A percentile compares a stretch with the other conserved stretches of the same genome.
Conservation (phyloP, 768 basidiomycete species). For the Xerocomellus intermedius region DNA sequence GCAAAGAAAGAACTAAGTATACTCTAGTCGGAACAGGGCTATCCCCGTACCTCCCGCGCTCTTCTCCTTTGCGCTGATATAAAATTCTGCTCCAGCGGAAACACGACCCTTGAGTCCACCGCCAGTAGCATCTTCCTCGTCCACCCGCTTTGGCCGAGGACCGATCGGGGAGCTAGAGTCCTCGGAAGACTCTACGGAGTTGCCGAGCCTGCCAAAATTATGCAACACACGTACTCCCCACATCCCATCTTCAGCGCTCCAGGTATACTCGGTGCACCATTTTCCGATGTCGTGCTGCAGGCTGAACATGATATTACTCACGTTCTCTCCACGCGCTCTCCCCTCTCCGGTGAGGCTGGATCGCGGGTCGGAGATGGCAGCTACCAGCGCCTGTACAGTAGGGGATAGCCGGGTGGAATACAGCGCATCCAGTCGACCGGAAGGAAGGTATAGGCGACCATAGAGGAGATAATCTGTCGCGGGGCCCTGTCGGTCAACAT, state of each 20-base stretch:
- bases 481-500: constrained; percentile 20
- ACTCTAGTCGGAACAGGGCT: neutral
- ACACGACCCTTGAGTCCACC: constrained; percentile 89
- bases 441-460: constrained; percentile 87
- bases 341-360: constrained; percentile 43
- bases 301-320: constrained; percentile 76
- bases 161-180: constrained; percentile 23
- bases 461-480: constrained; percentile 86
- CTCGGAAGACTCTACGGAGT: constrained; percentile 37
- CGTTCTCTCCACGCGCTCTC: constrained; percentile 42
- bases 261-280: constrained; percentile 93
- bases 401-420: constrained; percentile 80
- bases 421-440: constrained; percentile 83
- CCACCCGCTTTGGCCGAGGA: constrained; percentile 69
- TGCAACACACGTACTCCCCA: constrained; percentile 85
- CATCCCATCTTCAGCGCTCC: constrained; percentile 94
- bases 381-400: constrained; percentile 78
- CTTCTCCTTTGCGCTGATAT: constrained; percentile 89
- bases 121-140: constrained; percentile 91
- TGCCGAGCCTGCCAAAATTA: constrained; percentile 79
- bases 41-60: constrained; percentile 76
- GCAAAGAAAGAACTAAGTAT: constrained; percentile 7
- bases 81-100: constrained; percentile 90
- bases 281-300: constrained; percentile 91
- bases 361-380: constrained; percentile 83